Conservation (phyloP, 1,284 basidiomycete species). For the Tilletia indica region DNA sequence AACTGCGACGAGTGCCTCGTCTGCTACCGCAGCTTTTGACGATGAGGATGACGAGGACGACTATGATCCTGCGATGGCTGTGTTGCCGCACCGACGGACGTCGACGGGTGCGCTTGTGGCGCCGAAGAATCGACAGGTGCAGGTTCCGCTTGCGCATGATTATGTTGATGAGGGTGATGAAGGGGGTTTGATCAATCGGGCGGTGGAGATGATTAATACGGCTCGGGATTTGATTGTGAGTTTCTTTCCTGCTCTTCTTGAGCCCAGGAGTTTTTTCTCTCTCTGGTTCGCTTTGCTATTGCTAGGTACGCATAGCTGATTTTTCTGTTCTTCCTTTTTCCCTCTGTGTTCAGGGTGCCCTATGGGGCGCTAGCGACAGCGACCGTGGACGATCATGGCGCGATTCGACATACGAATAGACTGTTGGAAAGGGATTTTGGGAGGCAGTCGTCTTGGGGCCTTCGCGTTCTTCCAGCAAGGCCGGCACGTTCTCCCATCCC, state of each 20-base stretch:
- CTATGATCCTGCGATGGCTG: slow-evolving; percentile 1
- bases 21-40: background rate
- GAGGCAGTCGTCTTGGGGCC: no score
- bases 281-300: background rate
- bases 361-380: slow-evolving; percentile 12
- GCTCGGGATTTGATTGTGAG: slow-evolving; percentile 47
- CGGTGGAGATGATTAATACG: slow-evolving; percentile 55
- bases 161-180: slow-evolving; percentile 53
- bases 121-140: slow-evolving; percentile 33
- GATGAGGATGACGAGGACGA: slow-evolving; percentile 16
- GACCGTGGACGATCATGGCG: slow-evolving; percentile 15
- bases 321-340: background rate
- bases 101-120: slow-evolving; percentile 52
- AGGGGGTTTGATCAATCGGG: slow-evolving; percentile 50
- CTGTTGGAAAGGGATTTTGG: background rate
- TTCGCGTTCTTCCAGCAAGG: no score
- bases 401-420: slow-evolving; percentile 9
- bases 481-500: no score
- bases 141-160: slow-evolving; percentile 52
- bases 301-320: background rate
- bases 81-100: slow-evolving; percentile 18
- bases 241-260: no score
- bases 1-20: background rate
- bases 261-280: background rate
- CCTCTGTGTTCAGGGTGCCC: background rate